Conservation (phyloP, 73 alveolate genomes). For the Symbiodinium pilosum region DNA sequence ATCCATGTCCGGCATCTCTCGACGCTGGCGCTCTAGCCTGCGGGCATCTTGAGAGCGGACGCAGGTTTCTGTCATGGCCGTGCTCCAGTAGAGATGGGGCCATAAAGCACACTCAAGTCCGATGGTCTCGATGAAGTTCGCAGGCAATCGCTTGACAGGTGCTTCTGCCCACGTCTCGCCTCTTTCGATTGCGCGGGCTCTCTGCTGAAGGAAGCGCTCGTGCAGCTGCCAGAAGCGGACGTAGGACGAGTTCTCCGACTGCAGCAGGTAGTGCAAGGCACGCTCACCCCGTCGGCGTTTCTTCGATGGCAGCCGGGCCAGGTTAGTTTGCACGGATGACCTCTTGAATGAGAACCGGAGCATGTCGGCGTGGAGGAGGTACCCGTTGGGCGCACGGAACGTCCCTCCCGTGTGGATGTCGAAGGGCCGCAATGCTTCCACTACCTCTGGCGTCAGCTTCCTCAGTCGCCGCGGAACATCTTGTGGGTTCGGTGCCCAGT, state of each 20-base stretch:
- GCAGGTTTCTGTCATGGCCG: slow-evolving; percentile 11
- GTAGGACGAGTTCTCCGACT: neutral
- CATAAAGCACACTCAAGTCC: slow-evolving; percentile 16
- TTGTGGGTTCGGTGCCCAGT: neutral
- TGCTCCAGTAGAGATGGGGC: slow-evolving; percentile 42
- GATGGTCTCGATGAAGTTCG: slow-evolving; percentile 21
- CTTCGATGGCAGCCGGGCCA: neutral
- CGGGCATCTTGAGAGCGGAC: slow-evolving; percentile 18
- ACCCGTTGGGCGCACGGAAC: slow-evolving; percentile 16
- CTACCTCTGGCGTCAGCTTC: neutral
- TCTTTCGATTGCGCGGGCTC: neutral
- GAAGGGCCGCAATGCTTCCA: slow-evolving; percentile 31
- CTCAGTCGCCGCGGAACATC: neutral
- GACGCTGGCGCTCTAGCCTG: neutral
- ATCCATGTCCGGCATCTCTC: neutral
- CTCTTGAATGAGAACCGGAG: slow-evolving; percentile 14
- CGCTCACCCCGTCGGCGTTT: neutral
- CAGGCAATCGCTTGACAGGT: slow-evolving; percentile 12
- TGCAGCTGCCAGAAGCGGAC: neutral
- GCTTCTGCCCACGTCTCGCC: neutral
- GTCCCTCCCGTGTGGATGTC: neutral
- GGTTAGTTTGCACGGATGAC: neutral
- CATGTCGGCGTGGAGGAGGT: slow-evolving; percentile 25
- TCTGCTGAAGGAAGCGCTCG: neutral
- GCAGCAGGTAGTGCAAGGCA: neutral